Percentiles rank a stretch among this genome's conserved stretches.
Evolutionary conservation across 2,329 filamentous ascomycete genomes (phyloP).

Genomic region (Alternaria consortialis): DNA sequence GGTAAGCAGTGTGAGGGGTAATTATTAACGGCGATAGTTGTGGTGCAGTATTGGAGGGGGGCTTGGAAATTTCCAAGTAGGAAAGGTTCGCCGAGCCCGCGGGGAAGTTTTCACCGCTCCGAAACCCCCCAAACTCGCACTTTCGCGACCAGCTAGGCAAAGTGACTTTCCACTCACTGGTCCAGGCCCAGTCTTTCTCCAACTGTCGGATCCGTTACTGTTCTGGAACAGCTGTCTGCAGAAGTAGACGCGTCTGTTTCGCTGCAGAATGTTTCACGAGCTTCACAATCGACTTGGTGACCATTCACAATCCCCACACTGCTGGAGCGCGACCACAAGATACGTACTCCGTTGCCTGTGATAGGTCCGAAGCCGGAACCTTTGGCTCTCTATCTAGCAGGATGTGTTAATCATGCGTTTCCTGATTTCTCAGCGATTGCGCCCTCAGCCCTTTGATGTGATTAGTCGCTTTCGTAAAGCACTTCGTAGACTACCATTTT

Average conservation of each 20-base stretch:
- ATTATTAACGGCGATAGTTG: not conserved
- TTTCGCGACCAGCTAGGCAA: conserved; percentile 17
- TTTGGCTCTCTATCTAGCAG: not conserved
- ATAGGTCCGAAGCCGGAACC: conserved; percentile 15
- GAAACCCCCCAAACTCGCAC: conserved; percentile 12
- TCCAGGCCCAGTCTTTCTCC: not conserved
- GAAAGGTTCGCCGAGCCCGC: conserved; percentile 16
- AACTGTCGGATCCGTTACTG: not conserved
- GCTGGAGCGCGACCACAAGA: conserved; percentile 1
- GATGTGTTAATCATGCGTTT: not conserved
- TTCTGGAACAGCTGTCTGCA: not conserved
- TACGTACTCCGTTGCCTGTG: not conserved
- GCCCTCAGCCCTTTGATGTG: conserved; percentile 4
- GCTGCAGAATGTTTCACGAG: not conserved
- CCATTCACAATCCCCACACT: conserved; percentile 6
- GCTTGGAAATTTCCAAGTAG: conserved; percentile 13
- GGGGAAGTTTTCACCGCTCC: conserved; percentile 20
- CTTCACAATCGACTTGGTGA: not conserved
- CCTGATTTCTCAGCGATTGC: conserved; percentile 39
- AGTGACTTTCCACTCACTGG: not conserved
- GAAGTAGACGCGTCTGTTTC: not conserved
- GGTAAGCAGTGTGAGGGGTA: not conserved
- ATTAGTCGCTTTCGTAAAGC: conserved; percentile 11
- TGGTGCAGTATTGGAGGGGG: conserved; percentile 14
- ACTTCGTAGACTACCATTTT: conserved; percentile 14